These are phyloP conservation scores for Euphorbia celastroides DNA, from an alignment of 441 rosid species.

Conservation along the genomic window DNA sequence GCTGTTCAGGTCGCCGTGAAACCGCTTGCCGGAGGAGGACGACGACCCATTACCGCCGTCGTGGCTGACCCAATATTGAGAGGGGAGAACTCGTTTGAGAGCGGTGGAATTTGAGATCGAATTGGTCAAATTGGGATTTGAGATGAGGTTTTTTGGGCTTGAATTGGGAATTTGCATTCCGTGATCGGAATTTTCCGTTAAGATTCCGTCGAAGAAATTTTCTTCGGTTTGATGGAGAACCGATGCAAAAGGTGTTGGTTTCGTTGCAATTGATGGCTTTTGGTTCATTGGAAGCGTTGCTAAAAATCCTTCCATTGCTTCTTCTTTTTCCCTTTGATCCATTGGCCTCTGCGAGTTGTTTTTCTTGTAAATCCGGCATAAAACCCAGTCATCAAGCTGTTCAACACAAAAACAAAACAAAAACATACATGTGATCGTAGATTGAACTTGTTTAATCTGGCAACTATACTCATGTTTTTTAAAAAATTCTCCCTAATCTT, in stretches of 20 bases:
- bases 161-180: slow-evolving; percentile 22
- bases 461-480: no score
- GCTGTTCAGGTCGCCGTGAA: slow-evolving; percentile 51
- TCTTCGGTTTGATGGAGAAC: slow-evolving; percentile 48
- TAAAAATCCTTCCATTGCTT: slow-evolving; percentile 49
- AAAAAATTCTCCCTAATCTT: no score
- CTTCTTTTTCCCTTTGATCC: slow-evolving; percentile 40
- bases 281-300: slow-evolving; percentile 21
- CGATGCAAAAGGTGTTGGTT: slow-evolving; percentile 27
- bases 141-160: slow-evolving; percentile 15
- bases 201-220: slow-evolving; percentile 60
- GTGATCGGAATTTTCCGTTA: slow-evolving; percentile 20
- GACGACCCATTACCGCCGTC: not conserved
- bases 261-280: slow-evolving; percentile 16
- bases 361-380: slow-evolving; percentile 85
- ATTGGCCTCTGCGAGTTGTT: slow-evolving; percentile 53
- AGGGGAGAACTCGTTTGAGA: slow-evolving; percentile 23
- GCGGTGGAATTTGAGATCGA: slow-evolving; percentile 21
- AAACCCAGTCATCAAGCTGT: slow-evolving; percentile 87
- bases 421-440: not conserved
- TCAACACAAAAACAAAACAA: not conserved
- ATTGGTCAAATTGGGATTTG: slow-evolving; percentile 22
- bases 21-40: slow-evolving; percentile 39
- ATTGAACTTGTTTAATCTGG: no score
- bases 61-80: slow-evolving; percentile 37